Percentiles rank a stretch among this genome's conserved stretches.
These are phyloP conservation scores for Nitzschia sp. DNA, from an alignment of 108 stramenopile species.

Conservation along the genomic window DNA sequence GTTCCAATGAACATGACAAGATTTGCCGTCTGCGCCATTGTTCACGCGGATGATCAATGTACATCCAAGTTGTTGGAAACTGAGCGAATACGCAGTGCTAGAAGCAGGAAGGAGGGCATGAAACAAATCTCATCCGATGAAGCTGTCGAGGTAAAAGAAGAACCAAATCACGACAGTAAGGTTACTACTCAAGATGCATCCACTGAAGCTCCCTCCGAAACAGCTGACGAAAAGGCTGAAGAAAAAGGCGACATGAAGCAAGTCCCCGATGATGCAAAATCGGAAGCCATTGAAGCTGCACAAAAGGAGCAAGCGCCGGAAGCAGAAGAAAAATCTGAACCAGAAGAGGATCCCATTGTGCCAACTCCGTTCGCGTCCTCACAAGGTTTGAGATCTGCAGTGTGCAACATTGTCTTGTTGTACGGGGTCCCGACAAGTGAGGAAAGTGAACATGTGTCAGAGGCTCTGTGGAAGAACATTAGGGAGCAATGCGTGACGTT, in stretches of 20 bases:
- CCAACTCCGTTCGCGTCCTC: slow-evolving; percentile 36
- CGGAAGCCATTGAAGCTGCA: no score
- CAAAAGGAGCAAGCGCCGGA: neutral
- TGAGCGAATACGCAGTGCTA: slow-evolving; percentile 20
- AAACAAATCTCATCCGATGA: neutral
- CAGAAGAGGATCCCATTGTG: slow-evolving; percentile 4
- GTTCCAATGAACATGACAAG: slow-evolving; percentile 79
- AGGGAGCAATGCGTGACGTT: slow-evolving; percentile 20
- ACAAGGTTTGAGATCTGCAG: no score
- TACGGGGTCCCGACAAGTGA: neutral
- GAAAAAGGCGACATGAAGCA: neutral
- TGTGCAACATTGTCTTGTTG: no score
- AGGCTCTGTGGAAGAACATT: slow-evolving; percentile 12
- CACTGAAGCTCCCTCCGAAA: slow-evolving; percentile 2
- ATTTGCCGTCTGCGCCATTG: slow-evolving; percentile 65
- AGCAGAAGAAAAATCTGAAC: neutral
- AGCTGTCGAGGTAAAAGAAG: neutral
- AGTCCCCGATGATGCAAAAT: neutral
- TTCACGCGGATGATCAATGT: slow-evolving; percentile 57
- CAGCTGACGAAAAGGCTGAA: neutral
- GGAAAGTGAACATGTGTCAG: neutral
- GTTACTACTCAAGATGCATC: neutral
- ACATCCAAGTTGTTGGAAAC: slow-evolving; percentile 42
- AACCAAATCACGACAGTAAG: neutral
- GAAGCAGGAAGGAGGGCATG: slow-evolving; percentile 9